Percentiles rank a stretch among this genome's conserved stretches.
Evolutionary conservation across 1,284 basidiomycete species (phyloP).

Genomic region (Erythrobasidium hasegawianum): DNA sequence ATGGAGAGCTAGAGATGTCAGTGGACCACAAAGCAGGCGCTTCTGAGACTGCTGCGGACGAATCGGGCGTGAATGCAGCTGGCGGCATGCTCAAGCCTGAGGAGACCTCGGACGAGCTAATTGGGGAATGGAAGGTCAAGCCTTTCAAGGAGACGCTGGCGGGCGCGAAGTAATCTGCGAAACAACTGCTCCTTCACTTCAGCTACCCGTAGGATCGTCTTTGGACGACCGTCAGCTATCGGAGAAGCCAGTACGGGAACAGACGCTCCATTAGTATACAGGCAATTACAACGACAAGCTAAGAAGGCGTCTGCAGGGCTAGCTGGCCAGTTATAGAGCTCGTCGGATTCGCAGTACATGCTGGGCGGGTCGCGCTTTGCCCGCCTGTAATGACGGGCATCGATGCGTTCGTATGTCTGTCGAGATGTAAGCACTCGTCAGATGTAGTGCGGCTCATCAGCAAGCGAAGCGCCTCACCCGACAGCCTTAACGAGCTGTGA

Average conservation of each 20-base stretch:
- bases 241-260: no score
- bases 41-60: not conserved
- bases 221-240: not conserved
- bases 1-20: constrained; percentile 16
- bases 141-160: constrained; percentile 14
- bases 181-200: not conserved
- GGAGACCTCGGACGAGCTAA: not conserved
- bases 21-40: not conserved
- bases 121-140: constrained; percentile 9
- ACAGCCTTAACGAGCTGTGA: constrained; percentile 34
- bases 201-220: not conserved
- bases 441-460: not conserved
- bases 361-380: not conserved
- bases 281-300: no score
- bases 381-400: constrained; percentile 4
- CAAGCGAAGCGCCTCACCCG: constrained; percentile 1
- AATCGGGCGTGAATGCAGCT: constrained; percentile 21
- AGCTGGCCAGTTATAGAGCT: not conserved
- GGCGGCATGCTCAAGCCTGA: constrained; percentile 6
- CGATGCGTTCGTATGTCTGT: not conserved
- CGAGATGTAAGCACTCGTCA: no score
- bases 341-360: not conserved
- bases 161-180: not conserved
- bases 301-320: not conserved
- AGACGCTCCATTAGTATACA: no score